These are phyloP conservation scores for Salix caprea DNA, from an alignment of 345 rosid genomes.

Conservation along the genomic window DNA sequence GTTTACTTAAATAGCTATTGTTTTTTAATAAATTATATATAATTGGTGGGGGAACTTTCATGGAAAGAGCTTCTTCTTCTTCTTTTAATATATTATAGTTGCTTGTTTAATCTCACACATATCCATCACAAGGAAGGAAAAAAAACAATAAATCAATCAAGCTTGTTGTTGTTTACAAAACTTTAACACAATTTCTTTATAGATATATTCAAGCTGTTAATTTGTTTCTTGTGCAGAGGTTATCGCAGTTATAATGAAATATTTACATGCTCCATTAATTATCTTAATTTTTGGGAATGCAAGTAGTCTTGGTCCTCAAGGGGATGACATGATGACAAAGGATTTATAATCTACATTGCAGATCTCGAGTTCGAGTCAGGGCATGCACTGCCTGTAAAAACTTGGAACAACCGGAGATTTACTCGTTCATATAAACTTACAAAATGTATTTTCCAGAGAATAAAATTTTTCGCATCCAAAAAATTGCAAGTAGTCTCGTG, in stretches of 20 bases:
- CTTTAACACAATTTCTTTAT: too few species aligned
- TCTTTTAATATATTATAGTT: too few species aligned
- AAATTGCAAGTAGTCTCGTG: too few species aligned
- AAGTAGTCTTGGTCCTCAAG: too few species aligned
- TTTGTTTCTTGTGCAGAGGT: neutral
- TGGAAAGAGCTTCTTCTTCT: neutral
- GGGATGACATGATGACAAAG: fast-evolving
- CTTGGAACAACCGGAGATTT: fast-evolving
- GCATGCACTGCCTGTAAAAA: fast-evolving
- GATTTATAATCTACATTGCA: too few species aligned
- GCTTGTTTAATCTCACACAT: too few species aligned
- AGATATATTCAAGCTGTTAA: neutral
- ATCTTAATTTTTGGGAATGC: neutral
- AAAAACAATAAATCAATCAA: too few species aligned
- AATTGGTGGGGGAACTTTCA: neutral
- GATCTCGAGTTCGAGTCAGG: fast-evolving
- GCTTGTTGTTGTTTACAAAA: too few species aligned
- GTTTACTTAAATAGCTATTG: neutral
- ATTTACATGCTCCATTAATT: neutral
- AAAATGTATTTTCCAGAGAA: fast-evolving
- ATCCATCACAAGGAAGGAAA: too few species aligned
- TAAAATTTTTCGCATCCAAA: too few species aligned
- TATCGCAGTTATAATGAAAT: neutral
- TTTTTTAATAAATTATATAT: constrained; percentile 1
- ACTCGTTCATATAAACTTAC: fast-evolving